phyloP scores from a whole-genome alignment of 2,329 filamentous ascomycete genomes.

The Sarocladium brachiariae region DNA sequence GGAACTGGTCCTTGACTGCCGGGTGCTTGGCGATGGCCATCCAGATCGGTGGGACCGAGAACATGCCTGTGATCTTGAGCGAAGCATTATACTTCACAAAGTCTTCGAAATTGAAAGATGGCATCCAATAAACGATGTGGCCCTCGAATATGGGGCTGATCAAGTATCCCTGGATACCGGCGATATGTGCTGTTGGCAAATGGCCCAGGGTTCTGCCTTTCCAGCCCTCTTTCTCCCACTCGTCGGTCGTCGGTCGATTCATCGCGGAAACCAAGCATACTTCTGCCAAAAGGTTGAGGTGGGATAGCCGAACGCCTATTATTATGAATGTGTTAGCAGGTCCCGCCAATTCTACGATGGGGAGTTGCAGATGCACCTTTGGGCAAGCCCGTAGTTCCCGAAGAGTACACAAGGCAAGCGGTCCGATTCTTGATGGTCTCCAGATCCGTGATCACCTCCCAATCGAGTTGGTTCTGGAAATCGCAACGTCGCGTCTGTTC shows the following conservation, averaged over 20 bases:
- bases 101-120: slow-evolving; percentile 46
- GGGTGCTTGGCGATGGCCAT: slow-evolving; percentile 51
- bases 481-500: slow-evolving; percentile 18
- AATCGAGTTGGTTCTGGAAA: slow-evolving; percentile 35
- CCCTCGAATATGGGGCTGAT: slow-evolving; percentile 34
- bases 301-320: slow-evolving; percentile 34
- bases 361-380: slow-evolving; percentile 24
- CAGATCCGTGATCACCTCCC: slow-evolving; percentile 46
- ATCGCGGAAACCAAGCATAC: slow-evolving; percentile 23
- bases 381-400: slow-evolving; percentile 41
- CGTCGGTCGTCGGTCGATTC: slow-evolving; percentile 22
- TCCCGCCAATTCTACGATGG: not conserved
- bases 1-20: slow-evolving; percentile 49
- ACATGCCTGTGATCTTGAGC: slow-evolving; percentile 46
- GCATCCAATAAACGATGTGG: slow-evolving; percentile 55
- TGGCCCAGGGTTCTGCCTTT: slow-evolving; percentile 32
- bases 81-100: slow-evolving; percentile 47
- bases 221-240: slow-evolving; percentile 20
- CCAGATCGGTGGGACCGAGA: slow-evolving; percentile 55
- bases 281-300: slow-evolving; percentile 36
- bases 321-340: not conserved
- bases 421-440: slow-evolving; percentile 32
- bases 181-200: slow-evolving; percentile 39
- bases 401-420: slow-evolving; percentile 40
- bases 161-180: slow-evolving; percentile 38